Evolutionary conservation across 495 filamentous ascomycete genomes (phyloP).

Genomic region (Lineolata rhizophorae): DNA sequence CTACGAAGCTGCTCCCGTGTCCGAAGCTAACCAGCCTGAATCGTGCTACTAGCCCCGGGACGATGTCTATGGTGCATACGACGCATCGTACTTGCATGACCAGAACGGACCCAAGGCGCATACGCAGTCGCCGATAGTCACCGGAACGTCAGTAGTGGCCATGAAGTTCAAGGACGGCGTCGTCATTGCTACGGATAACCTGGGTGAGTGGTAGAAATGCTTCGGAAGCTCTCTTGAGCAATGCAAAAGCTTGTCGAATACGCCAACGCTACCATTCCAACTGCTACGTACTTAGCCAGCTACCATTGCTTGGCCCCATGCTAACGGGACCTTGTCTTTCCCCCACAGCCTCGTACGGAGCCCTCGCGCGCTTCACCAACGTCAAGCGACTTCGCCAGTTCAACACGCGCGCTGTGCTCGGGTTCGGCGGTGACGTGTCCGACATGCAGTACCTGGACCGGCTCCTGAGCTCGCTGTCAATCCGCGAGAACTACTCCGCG

Average conservation of each 20-base stretch:
- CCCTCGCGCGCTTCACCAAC: constrained; percentile 87
- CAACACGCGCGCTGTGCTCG: constrained; percentile 49
- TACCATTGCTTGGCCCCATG: no score
- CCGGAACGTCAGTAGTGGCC: constrained; percentile 83
- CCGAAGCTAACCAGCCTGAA: constrained; percentile 6
- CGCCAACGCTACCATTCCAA: no score
- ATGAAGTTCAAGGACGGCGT: constrained; percentile 93
- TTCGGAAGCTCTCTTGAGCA: no score
- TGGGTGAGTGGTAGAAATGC: constrained; percentile 36
- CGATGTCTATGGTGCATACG: constrained; percentile 87
- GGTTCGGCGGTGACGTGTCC: constrained; percentile 84
- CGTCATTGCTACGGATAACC: constrained; percentile 88
- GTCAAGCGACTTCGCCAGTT: constrained; percentile 78
- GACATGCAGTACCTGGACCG: constrained; percentile 98
- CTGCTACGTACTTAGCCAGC: no score
- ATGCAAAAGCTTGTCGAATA: no score
- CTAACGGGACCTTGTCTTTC: no score
- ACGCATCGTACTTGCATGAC: constrained; percentile 56
- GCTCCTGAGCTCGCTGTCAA: constrained; percentile 61
- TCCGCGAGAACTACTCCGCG: constrained; percentile 60
- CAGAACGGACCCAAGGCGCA: constrained; percentile 46
- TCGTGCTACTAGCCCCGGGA: constrained; percentile 55
- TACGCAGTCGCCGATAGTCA: constrained; percentile 80
- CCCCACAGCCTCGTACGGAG: constrained; percentile 74
- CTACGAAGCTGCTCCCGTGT: constrained; percentile 3